Base-by-base conservation (phyloP, 805 yeast genomes). In the Wickerhamiella kurtzmanii region DNA sequence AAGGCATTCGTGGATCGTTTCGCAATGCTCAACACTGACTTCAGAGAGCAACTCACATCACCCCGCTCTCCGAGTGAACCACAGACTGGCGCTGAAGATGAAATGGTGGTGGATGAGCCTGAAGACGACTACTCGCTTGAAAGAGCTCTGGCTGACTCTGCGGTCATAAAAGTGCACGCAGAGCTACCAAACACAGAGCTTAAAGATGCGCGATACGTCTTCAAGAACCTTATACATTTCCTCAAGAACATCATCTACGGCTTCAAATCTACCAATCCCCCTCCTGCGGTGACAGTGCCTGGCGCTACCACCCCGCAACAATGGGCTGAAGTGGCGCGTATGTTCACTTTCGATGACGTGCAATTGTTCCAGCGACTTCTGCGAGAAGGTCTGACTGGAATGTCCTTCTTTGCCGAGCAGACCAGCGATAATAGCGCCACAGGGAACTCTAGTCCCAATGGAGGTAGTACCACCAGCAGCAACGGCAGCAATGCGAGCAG, bases 211-310 rank as follows among this genome's bases (percentile, higher is more conserved):
- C 75, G 94, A 40, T 84, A 83, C 56, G 66, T 92, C 25, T 86
- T 87, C 73, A 76, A 89, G 53, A 87, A 95, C 3, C 67, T 94
- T 46, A 76, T 92, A 80, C 82, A 88, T 3, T 92, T 92, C 60
- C 68, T 92, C 57, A 86, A 88, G 60, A 84, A 96, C 0, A 82
- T 87, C 39, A 82, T 89, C 57, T 84, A 80, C 63, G 95, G 95
- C 2, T 69, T 94, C 53, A 87, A 86, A 60, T 79, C 79, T 45
- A 87, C 95, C 60, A 89, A 88, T 59, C 94, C 96, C 1, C 82
- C 89, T 1, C 81, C 94, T 0, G 60, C 65, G 13, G 69, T 70
- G 9, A 72, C 76, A 15, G 67, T 72, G 44, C 67, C 72, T 38
- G 66, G 70, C 3, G 76, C 72, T 47, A 36, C 38, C 8, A 18